Evolutionary conservation across 306 rosid genomes (phyloP).

Genomic region (Pyrus betulifolia): DNA sequence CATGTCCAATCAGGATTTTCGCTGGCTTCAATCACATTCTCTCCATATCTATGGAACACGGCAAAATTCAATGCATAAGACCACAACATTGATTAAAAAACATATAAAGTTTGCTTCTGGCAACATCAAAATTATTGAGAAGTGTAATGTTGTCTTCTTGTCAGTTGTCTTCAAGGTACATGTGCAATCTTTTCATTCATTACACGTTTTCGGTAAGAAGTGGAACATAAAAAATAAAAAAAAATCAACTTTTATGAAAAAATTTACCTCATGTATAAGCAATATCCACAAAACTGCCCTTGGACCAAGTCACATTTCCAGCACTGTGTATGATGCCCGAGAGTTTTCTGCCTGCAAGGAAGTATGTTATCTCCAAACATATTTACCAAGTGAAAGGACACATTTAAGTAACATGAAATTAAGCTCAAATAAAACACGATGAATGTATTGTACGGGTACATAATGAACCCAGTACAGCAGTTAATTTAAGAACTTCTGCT

Average conservation of each 20-base stretch:
- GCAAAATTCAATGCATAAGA: background rate
- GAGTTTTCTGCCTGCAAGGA: slow-evolving; percentile 59
- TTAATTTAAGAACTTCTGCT: background rate
- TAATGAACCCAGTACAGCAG: background rate
- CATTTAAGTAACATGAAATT: background rate
- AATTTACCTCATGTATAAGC: slow-evolving; percentile 69
- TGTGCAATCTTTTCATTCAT: background rate
- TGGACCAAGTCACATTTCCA: slow-evolving; percentile 52
- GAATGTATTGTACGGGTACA: background rate
- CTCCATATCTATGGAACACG: slow-evolving; percentile 49
- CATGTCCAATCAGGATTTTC: slow-evolving; percentile 49
- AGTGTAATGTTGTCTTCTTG: background rate
- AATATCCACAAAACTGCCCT: slow-evolving; percentile 72
- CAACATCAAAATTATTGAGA: background rate
- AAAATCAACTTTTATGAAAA: background rate
- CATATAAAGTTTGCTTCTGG: background rate
- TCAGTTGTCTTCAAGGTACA: background rate
- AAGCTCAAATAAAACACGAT: background rate
- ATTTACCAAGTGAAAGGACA: background rate
- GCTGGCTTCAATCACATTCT: slow-evolving; percentile 51
- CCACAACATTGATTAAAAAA: background rate
- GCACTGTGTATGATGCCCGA: slow-evolving; percentile 45
- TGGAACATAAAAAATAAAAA: background rate
- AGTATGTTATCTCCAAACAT: background rate
- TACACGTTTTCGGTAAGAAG: background rate